Evolutionary conservation across 805 yeast species (phyloP).

Genomic region (Saturnispora halmiae): DNA sequence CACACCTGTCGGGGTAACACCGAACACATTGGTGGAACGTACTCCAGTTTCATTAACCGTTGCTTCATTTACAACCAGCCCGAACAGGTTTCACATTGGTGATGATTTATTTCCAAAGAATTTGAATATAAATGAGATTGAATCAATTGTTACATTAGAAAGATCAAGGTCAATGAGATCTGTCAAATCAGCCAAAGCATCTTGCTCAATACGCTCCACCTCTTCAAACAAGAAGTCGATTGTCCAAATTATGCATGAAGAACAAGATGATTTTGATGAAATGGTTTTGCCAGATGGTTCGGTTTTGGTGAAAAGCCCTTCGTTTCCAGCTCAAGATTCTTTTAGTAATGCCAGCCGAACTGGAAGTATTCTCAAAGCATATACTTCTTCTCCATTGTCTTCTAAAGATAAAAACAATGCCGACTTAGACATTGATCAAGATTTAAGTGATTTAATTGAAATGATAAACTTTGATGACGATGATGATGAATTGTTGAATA

Average conservation of each 20-base stretch:
- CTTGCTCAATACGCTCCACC: slow-evolving; percentile 10
- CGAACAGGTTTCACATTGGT: slow-evolving; percentile 32
- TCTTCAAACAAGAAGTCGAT: slow-evolving; percentile 19
- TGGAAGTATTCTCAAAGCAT: slow-evolving; percentile 14
- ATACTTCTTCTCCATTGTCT: neutral
- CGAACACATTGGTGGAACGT: slow-evolving; percentile 1
- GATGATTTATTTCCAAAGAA: slow-evolving; percentile 67
- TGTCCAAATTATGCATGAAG: slow-evolving; percentile 19
- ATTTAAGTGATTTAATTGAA: slow-evolving; percentile 24
- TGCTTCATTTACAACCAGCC: slow-evolving; percentile 13
- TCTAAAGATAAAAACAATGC: neutral
- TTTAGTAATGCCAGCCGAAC: slow-evolving; percentile 6
- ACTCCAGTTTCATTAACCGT: slow-evolving; percentile 11
- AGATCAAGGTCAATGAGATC: slow-evolving; percentile 55
- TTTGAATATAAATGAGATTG: slow-evolving; percentile 57
- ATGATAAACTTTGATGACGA: slow-evolving; percentile 24
- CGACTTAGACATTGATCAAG: slow-evolving; percentile 12
- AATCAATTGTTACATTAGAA: slow-evolving; percentile 64
- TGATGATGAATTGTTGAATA: slow-evolving; percentile 17
- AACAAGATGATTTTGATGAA: slow-evolving; percentile 15
- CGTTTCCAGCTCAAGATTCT: slow-evolving; percentile 5
- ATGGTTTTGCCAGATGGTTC: slow-evolving; percentile 33
- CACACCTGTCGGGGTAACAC: slow-evolving; percentile 4
- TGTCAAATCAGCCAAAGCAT: slow-evolving; percentile 21
- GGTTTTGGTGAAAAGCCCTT: slow-evolving; percentile 31